Base-by-base conservation (phyloP, 2,329 filamentous ascomycete genomes). In the Oidium heveae region DNA sequence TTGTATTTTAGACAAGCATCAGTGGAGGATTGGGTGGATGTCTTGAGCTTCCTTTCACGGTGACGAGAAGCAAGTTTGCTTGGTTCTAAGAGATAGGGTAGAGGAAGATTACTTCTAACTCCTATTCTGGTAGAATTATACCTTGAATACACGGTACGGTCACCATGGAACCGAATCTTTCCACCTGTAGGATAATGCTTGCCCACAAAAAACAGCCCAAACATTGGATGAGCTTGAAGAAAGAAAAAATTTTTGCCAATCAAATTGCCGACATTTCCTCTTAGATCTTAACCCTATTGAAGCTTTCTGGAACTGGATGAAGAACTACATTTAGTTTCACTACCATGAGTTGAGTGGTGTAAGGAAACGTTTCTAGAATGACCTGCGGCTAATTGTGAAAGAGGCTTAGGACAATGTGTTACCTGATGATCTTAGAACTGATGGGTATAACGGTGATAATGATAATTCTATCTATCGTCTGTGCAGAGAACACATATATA, bases 241-340 rank as follows among this genome's bases (percentile, higher is more conserved):
- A 24, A 37, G 32, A 39, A 8, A 4, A 36, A 52, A n/a, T n/a
- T 52, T 34, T 2, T n/a, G 34, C 33, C 33, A 18, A 59, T 61
- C 7, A n/a, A 51, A 4, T 60, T 34, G 58, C 59, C 57, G 37
- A 9, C 53, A 2, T 22, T 52, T n/a, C 58, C 56, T 9, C 57
- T 57, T 39, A n/a, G 59, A 60, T 55, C 54, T 60, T 7, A 58
- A 56, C 52, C 55, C 55, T 34, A 61, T 60, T 34, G 52, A 59
- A 52, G 58, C 51, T 32, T 28, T 61, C 10, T 59, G 50, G 57
- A 36, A 60, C 54, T 10, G 33, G 13, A 59, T 59, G 33, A 61
- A 61, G 53, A 54, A 60, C 22, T 59, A 58, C 56, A 59, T 59
- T 24, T 41, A 61, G 52, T 36, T 55, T 33, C 24, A 57, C 12